A percentile compares a stretch with the other conserved stretches of the same genome.
Conservation (phyloP, 2,329 filamentous ascomycete genomes). For the Aureobasidium pullulans region DNA sequence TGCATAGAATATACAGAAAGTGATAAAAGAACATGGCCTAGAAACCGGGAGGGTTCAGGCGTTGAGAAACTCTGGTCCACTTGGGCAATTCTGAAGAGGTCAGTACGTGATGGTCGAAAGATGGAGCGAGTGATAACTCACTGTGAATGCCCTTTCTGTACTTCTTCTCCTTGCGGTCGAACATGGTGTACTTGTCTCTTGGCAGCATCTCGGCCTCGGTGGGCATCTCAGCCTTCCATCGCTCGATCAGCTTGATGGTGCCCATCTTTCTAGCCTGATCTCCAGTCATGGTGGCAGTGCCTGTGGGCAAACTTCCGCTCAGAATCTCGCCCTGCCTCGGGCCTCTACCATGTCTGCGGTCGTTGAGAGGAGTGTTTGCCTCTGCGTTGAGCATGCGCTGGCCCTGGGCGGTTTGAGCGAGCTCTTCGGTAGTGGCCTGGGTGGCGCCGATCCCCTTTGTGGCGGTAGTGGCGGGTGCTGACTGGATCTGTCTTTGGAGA, state of each 20-base stretch:
- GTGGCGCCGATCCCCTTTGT: constrained; percentile 13
- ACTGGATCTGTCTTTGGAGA: constrained; percentile 50
- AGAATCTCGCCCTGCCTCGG: constrained; percentile 24
- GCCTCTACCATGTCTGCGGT: constrained; percentile 25
- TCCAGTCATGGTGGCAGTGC: constrained; percentile 16
- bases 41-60: constrained; percentile 90
- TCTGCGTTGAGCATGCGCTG: constrained; percentile 22
- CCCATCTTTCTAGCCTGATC: constrained; percentile 36
- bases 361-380: constrained; percentile 15
- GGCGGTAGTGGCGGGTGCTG: constrained; percentile 6
- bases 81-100: constrained; percentile 41
- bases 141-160: constrained; percentile 98
- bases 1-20: constrained; percentile 15
- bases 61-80: constrained; percentile 92
- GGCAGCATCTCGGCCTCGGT: constrained; percentile 92
- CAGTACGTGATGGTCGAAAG: constrained; percentile 23
- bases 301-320: constrained; percentile 13
- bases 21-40: constrained; percentile 36
- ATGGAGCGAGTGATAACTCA: constrained; percentile 40
- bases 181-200: constrained; percentile 95
- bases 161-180: constrained; percentile 89
- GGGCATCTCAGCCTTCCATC: constrained; percentile 95
- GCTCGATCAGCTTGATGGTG: constrained; percentile 67
- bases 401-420: constrained; percentile 25
- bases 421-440: constrained; percentile 22